phyloP scores from a whole-genome alignment of 2,329 filamentous ascomycete species.

The Colletotrichum viniferum region DNA sequence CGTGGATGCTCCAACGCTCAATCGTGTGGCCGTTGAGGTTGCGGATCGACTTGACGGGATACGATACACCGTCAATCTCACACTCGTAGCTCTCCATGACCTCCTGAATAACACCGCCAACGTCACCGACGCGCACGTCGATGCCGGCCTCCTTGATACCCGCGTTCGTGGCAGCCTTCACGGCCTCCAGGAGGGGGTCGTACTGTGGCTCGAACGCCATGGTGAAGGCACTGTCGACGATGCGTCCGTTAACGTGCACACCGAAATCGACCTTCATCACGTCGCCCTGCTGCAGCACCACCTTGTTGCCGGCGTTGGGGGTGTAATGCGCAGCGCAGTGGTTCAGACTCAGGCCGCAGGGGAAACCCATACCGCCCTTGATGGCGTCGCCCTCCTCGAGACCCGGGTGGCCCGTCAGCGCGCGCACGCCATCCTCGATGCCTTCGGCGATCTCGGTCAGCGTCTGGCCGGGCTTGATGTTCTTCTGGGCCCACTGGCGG shows the following conservation, averaged over 20 bases:
- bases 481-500: conserved; percentile 80
- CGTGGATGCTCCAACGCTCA: conserved; percentile 77
- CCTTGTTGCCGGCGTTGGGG: conserved; percentile 85
- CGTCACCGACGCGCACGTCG: conserved; percentile 76
- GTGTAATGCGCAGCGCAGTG: conserved; percentile 88
- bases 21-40: conserved; percentile 81
- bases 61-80: conserved; percentile 69
- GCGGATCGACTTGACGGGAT: conserved; percentile 73
- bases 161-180: conserved; percentile 79
- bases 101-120: conserved; percentile 74
- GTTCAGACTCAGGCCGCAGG: conserved; percentile 82
- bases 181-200: conserved; percentile 76
- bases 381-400: conserved; percentile 79
- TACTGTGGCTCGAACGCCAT: conserved; percentile 77
- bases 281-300: conserved; percentile 72
- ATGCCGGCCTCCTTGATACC: conserved; percentile 80
- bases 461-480: conserved; percentile 80
- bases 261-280: conserved; percentile 87
- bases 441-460: conserved; percentile 84
- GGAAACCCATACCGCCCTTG: conserved; percentile 84
- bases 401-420: conserved; percentile 77
- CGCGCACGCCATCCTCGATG: conserved; percentile 82
- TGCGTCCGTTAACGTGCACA: conserved; percentile 79
- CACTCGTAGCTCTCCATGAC: conserved; percentile 80
- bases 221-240: conserved; percentile 83